A percentile compares a stretch with the other conserved stretches of the same genome.
These are phyloP conservation scores for Botrytis sinoallii DNA, from an alignment of 2,329 filamentous ascomycete species.

Conservation along the genomic window DNA sequence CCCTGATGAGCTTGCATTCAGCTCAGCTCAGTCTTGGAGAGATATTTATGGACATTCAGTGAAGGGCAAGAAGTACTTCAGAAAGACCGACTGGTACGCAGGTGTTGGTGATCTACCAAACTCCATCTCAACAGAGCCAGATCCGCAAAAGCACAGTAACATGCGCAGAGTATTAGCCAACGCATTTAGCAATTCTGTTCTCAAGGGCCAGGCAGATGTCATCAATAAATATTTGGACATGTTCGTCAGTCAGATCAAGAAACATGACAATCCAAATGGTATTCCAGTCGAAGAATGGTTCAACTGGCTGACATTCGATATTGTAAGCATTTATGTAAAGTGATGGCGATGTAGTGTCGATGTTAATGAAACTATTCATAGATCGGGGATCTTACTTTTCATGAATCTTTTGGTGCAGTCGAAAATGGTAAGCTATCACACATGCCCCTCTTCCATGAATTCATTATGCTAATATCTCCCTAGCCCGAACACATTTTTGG, in stretches of 20 bases:
- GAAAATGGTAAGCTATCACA: neutral
- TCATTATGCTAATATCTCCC: neutral
- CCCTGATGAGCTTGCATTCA: constrained; percentile 12
- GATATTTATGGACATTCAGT: constrained; percentile 15
- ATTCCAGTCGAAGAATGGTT: constrained; percentile 10
- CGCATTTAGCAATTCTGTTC: constrained; percentile 11
- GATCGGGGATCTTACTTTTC: constrained; percentile 11
- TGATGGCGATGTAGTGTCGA: neutral
- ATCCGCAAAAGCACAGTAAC: neutral
- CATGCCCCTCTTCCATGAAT: neutral
- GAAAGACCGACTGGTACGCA: constrained; percentile 15
- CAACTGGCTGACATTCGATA: constrained; percentile 16
- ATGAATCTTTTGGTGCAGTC: constrained; percentile 10
- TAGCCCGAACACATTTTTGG: constrained; percentile 13
- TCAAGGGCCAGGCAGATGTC: constrained; percentile 8
- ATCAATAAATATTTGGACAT: constrained; percentile 11
- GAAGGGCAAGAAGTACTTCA: constrained; percentile 12
- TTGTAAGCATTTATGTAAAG: neutral
- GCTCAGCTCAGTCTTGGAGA: constrained; percentile 12
- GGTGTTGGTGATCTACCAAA: constrained; percentile 7
- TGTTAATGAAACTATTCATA: neutral
- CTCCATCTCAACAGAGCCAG: constrained; percentile 11
- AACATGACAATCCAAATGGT: neutral
- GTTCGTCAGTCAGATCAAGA: constrained; percentile 9
- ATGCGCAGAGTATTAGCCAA: constrained; percentile 15